Conservation (phyloP, 2,329 filamentous ascomycete genomes). For the Botrytis fragariae region DNA sequence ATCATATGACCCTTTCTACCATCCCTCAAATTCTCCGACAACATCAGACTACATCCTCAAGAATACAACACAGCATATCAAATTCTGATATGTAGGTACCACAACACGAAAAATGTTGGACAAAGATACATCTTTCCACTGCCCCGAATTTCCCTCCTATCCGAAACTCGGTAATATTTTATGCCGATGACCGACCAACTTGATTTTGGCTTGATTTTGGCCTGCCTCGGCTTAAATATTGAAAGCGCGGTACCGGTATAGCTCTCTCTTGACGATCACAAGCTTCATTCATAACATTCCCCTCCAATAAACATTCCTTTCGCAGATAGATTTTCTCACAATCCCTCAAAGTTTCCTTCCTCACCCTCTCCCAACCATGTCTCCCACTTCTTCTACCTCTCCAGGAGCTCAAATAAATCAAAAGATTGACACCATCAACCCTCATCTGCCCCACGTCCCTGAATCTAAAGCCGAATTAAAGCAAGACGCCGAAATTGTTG, state of each 20-base stretch:
- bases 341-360: neutral
- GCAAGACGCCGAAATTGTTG: conserved; percentile 34
- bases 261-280: conserved; percentile 6
- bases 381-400: conserved; percentile 20
- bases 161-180: conserved; percentile 4
- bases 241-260: neutral
- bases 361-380: neutral
- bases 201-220: neutral
- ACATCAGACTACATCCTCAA: neutral
- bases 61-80: neutral
- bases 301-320: neutral
- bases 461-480: conserved; percentile 38
- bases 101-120: neutral
- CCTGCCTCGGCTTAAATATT: conserved; percentile 17
- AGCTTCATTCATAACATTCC: neutral
- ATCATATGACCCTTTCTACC: conserved; percentile 12
- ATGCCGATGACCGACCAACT: conserved; percentile 3
- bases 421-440: conserved; percentile 33
- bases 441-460: conserved; percentile 37
- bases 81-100: neutral
- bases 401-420: conserved; percentile 33
- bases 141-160: conserved; percentile 2
- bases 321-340: neutral
- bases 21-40: neutral
- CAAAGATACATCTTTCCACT: neutral